Conservation (phyloP, 2,329 filamentous ascomycete species). For the Cladorrhinum sp. region DNA sequence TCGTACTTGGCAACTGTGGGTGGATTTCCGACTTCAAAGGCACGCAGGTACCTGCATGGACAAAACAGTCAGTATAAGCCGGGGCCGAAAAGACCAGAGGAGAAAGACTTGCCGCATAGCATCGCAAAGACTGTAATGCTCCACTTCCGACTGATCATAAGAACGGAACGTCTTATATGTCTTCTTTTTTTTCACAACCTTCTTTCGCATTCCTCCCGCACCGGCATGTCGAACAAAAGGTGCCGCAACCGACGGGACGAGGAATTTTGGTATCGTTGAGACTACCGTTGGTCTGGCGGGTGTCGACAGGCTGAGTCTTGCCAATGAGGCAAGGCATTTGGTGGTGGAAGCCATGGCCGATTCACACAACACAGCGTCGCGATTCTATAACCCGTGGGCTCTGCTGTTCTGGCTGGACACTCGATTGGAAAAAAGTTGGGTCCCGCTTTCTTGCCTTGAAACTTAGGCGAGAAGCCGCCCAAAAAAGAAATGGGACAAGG, state of each 20-base stretch:
- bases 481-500: neutral
- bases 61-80: neutral
- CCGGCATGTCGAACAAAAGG: slow-evolving; percentile 44
- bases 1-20: slow-evolving; percentile 82
- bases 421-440: slow-evolving; percentile 25
- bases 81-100: neutral
- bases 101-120: slow-evolving; percentile 69
- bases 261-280: slow-evolving; percentile 45
- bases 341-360: slow-evolving; percentile 49
- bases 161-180: slow-evolving; percentile 63
- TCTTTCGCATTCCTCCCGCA: slow-evolving; percentile 49
- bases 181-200: slow-evolving; percentile 53
- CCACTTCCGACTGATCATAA: slow-evolving; percentile 62
- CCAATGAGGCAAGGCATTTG: slow-evolving; percentile 54
- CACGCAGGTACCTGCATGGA: slow-evolving; percentile 72
- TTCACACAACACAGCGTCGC: slow-evolving; percentile 24
- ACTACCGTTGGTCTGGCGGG: slow-evolving; percentile 41
- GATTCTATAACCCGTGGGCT: slow-evolving; percentile 20
- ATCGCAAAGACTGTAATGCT: slow-evolving; percentile 81
- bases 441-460: slow-evolving; percentile 18
- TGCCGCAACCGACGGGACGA: slow-evolving; percentile 43
- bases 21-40: slow-evolving; percentile 82
- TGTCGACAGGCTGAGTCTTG: slow-evolving; percentile 46
- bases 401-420: slow-evolving; percentile 3
- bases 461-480: slow-evolving; percentile 14